phyloP scores from a whole-genome alignment of 2,329 filamentous ascomycete species.

The Grosmannia penicillata region DNA sequence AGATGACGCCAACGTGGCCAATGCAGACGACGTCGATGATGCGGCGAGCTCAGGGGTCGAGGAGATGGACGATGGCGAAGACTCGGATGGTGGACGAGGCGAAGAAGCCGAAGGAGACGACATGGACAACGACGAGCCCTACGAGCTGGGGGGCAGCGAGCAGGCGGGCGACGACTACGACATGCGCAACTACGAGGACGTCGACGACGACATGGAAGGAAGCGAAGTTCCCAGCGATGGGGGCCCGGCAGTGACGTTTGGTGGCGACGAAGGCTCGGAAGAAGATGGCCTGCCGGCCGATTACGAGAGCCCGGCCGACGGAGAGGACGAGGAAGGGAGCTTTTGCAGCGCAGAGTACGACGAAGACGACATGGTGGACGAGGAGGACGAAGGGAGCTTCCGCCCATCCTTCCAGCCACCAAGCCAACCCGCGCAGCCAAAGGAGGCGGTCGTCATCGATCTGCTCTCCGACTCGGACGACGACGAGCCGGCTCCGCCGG shows the following conservation, averaged over 20 bases:
- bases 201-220: conserved; percentile 16
- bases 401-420: neutral
- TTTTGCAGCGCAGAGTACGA: neutral
- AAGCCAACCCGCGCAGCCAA: neutral
- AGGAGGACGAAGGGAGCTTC: neutral
- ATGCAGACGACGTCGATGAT: conserved; percentile 11
- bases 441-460: conserved; percentile 26
- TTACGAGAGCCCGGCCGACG: neutral
- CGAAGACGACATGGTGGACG: neutral
- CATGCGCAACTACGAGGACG: conserved; percentile 15
- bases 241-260: no score
- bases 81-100: conserved; percentile 11
- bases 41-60: conserved; percentile 14
- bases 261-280: conserved; percentile 9
- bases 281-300: neutral
- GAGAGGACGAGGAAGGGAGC: neutral
- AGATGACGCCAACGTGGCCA: neutral
- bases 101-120: conserved; percentile 11
- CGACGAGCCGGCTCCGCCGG: neutral
- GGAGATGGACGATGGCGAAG: conserved; percentile 12
- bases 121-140: conserved; percentile 13
- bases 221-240: no score
- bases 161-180: conserved; percentile 17
- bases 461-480: conserved; percentile 12
- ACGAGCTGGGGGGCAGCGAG: conserved; percentile 2